Evolutionary conservation across 441 rosid genomes (phyloP), one percentile per base, ranked within the genome.

Genomic region (Populus tomentosa): DNA sequence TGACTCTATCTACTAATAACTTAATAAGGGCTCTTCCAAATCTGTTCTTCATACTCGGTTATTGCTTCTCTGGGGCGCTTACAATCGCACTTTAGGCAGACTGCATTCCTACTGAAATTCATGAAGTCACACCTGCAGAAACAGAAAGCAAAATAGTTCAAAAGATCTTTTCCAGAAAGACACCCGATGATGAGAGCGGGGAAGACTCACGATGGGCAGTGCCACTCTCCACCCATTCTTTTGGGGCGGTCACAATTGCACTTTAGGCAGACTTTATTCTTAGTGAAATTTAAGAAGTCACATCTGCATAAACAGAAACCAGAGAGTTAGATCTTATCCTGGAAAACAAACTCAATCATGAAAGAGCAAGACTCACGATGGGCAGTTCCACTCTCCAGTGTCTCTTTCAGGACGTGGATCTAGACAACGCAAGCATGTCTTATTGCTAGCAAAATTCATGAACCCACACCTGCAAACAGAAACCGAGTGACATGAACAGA

Each of bases 311-410:
- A 67, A 46, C 80, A 68, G 40, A 78, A 79, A 36, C 66, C 59
- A 79, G 70, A 26, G 32, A 18, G 10, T 64, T 24, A 5, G 30
- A 72, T 63, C 10, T 38, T 50, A 5, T 46, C 23, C 61, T 53
- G 9, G 7, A 53, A 53, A 2, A 53, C 61, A 18, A 18, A 53
- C 20, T 30, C 32, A 30, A 3, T 50, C 24, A 59, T 67, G 21
- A 59, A 9, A 16, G 62, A 78, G 75, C 81, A 80, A 80, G 74
- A 84, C 97, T 79, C 69, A 94, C 99, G 91, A 87, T 26, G 92
- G 92, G 83, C 99, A 95, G 80, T 91, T 95, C 97, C 99, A 94
- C 67, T 94, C 98, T 86, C 99, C 98, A 70, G 88, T 89, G 75
- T 84, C 80, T 73, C 88, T 86, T 83, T 85, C 86, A 10, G 96